Evolutionary conservation across 441 rosid genomes (phyloP).

Genomic region (Pelargonium citronellum): DNA sequence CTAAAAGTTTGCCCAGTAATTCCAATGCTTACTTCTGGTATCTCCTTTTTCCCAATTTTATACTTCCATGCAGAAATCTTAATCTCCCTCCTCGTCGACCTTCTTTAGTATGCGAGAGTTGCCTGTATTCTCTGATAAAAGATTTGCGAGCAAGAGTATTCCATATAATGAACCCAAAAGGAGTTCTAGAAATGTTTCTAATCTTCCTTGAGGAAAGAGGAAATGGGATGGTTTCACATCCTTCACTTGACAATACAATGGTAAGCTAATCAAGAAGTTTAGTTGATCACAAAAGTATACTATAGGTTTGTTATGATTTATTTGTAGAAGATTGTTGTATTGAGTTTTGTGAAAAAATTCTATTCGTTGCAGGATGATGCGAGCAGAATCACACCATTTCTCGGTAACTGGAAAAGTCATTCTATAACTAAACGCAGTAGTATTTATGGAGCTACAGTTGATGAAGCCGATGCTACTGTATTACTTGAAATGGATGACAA

Average conservation of each 20-base stretch:
- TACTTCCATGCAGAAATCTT: slow-evolving; percentile 42
- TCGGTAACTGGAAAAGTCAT: slow-evolving; percentile 85
- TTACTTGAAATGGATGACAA: slow-evolving; percentile 57
- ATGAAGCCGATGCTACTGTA: slow-evolving; percentile 55
- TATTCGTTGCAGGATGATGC: slow-evolving; percentile 37
- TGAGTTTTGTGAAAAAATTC: not conserved
- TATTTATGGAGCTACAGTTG: slow-evolving; percentile 75
- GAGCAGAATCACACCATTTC: slow-evolving; percentile 53
- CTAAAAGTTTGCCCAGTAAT: no score
- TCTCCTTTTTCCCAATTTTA: no score
- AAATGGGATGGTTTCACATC: slow-evolving; percentile 31
- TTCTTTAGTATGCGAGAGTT: slow-evolving; percentile 77
- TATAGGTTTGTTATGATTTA: not conserved
- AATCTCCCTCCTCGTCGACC: slow-evolving; percentile 79
- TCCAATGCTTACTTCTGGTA: not conserved
- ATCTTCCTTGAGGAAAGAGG: slow-evolving; percentile 78
- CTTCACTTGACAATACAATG: slow-evolving; percentile 38
- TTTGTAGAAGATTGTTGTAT: not conserved
- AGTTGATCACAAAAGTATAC: no score
- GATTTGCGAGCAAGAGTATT: slow-evolving; percentile 79
- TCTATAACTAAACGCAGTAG: slow-evolving; percentile 76
- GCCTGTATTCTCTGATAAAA: slow-evolving; percentile 56
- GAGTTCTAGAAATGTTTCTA: slow-evolving; percentile 72
- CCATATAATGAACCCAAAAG: slow-evolving; percentile 82
- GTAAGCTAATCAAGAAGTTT: slow-evolving; percentile 20